Percentiles rank a stretch among this genome's conserved stretches.
Evolutionary conservation across 2,329 filamentous ascomycete species (phyloP).

Genomic region (Penicillium psychrosexuale): DNA sequence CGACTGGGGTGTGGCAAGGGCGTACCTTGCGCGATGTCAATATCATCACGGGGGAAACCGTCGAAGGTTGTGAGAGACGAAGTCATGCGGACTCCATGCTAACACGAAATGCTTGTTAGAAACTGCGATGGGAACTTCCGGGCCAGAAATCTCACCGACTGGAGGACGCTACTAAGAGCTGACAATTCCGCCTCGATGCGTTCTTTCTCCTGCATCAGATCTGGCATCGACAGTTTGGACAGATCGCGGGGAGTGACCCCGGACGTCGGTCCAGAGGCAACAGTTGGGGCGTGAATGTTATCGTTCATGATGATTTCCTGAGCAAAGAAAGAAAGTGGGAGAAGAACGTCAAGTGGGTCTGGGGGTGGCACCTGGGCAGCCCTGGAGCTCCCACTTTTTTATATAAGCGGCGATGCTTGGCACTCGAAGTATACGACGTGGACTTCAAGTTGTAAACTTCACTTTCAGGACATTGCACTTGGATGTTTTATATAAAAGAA

Average conservation of each 20-base stretch:
- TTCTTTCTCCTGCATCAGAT: slow-evolving; percentile 82
- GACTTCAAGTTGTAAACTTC: not conserved
- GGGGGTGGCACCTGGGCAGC: not conserved
- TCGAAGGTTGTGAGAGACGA: slow-evolving; percentile 82
- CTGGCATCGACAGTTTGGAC: slow-evolving; percentile 66
- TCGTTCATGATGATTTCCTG: slow-evolving; percentile 62
- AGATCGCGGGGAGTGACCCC: slow-evolving; percentile 57
- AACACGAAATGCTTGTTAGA: slow-evolving; percentile 19
- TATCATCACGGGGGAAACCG: slow-evolving; percentile 87
- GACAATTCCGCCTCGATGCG: slow-evolving; percentile 81
- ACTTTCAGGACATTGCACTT: not conserved
- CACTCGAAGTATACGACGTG: slow-evolving; percentile 1
- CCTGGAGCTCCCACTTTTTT: slow-evolving; percentile 1
- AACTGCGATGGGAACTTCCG: not conserved
- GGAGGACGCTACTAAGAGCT: slow-evolving; percentile 79
- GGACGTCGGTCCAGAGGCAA: slow-evolving; percentile 74
- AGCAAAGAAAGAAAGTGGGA: slow-evolving; percentile 16
- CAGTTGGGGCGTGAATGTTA: slow-evolving; percentile 62
- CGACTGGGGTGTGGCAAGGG: not conserved
- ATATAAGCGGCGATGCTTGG: slow-evolving; percentile 22
- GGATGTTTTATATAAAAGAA: not conserved
- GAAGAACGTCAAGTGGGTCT: slow-evolving; percentile 20
- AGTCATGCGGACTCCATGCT: slow-evolving; percentile 94
- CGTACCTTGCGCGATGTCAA: slow-evolving; percentile 91
- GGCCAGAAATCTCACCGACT: slow-evolving; percentile 61